These are phyloP conservation scores for Vicia faba DNA, from an alignment of 306 rosid genomes.

Conservation along the genomic window DNA sequence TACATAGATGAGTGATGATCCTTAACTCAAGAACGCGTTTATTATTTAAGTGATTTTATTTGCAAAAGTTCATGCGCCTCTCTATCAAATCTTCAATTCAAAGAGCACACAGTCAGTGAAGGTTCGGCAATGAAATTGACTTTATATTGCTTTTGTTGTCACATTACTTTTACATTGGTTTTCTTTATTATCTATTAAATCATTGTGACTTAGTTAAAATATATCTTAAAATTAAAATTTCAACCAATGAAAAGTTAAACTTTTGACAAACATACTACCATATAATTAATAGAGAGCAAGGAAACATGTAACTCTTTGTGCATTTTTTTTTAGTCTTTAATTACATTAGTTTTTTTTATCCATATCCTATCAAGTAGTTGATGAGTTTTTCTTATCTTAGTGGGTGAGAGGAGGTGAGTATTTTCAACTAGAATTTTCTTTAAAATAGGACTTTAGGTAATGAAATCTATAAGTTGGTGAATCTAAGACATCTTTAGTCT, in stretches of 20 bases:
- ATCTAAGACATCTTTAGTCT: conserved; percentile 17
- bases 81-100: neutral
- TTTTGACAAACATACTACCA: neutral
- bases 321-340: too few relatives aligned
- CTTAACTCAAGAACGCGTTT: conserved; percentile 28
- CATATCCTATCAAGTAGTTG: too few relatives aligned
- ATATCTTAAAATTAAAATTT: conserved; percentile 12
- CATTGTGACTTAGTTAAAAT: neutral
- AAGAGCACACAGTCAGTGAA: conserved; percentile 21
- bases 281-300: neutral
- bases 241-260: neutral
- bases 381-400: neutral
- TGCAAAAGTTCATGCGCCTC: conserved; percentile 21
- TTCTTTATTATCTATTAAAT: neutral
- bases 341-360: too few relatives aligned
- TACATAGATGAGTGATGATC: neutral
- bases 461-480: conserved; percentile 17
- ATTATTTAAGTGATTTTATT: neutral
- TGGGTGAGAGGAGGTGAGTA: neutral
- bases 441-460: neutral
- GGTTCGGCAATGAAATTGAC: conserved; percentile 26
- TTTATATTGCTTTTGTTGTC: conserved; percentile 7
- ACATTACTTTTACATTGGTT: conserved; percentile 13
- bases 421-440: neutral
- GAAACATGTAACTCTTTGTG: neutral